Percentiles rank a stretch among this genome's conserved stretches.
phyloP scores from a whole-genome alignment of 495 filamentous ascomycete species.

The Hypoxylon perforatum region DNA sequence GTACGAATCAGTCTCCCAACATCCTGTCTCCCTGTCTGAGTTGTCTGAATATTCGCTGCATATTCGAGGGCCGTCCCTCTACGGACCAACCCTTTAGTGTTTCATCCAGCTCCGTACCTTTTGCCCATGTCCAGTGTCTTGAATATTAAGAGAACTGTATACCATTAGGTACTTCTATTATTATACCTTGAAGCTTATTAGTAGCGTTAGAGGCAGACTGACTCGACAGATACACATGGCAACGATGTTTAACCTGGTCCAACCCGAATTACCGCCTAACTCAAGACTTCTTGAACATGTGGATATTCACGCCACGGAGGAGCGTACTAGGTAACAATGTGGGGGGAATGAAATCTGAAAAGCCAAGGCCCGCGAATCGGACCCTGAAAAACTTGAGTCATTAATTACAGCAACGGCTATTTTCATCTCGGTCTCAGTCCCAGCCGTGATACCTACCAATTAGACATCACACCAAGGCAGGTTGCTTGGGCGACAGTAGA shows the following conservation, averaged over 20 bases:
- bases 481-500: too few species aligned
- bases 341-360: conserved; percentile 21
- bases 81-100: conserved; percentile 28
- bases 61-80: conserved; percentile 9
- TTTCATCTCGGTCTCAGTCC: background rate
- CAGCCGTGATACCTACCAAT: too few species aligned
- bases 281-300: conserved; percentile 20
- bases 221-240: conserved; percentile 13
- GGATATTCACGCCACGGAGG: conserved; percentile 26
- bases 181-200: conserved; percentile 9
- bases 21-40: too few species aligned
- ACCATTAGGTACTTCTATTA: background rate
- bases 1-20: conserved; percentile 21
- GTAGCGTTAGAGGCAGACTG: conserved; percentile 7
- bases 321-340: conserved; percentile 31
- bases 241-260: conserved; percentile 8
- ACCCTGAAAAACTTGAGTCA: conserved; percentile 38
- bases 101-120: conserved; percentile 25
- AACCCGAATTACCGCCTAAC: conserved; percentile 31
- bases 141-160: background rate
- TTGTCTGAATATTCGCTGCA: background rate
- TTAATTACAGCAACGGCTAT: conserved; percentile 23
- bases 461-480: too few species aligned
- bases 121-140: conserved; percentile 12
- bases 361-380: conserved; percentile 36